Conservation (phyloP, 129 eudicot genomes). For the carrot (Daucus carota) region DH1_v3.0 NC_030388.2:31581001-31581500, state of each 20-base stretch:
- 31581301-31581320: constrained; percentile 66
- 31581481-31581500: not conserved
- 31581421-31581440: constrained; percentile 64
- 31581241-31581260: constrained; percentile 57
- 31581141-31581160: not conserved
- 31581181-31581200: not conserved
- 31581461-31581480: constrained; percentile 41
- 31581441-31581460: constrained; percentile 89
- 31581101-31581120: not conserved
- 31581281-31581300: constrained; percentile 75
- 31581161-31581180: not conserved
- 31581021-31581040: not conserved
- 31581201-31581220: not conserved
- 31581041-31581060: not conserved
- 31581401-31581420: constrained; percentile 56
- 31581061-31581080: too few relatives aligned
- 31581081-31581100: too few relatives aligned
- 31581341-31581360: constrained; percentile 79
- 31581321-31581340: constrained; percentile 63
- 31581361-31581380: constrained; percentile 87
- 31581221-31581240: constrained; percentile 19
- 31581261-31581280: constrained; percentile 82
- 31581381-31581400: constrained; percentile 74
- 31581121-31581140: not conserved
- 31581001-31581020: not conserved